A percentile compares a stretch with the other conserved stretches of the same genome.
Evolutionary conservation across 495 filamentous ascomycete genomes (phyloP).

Genomic region (Penicillium alfredii): DNA sequence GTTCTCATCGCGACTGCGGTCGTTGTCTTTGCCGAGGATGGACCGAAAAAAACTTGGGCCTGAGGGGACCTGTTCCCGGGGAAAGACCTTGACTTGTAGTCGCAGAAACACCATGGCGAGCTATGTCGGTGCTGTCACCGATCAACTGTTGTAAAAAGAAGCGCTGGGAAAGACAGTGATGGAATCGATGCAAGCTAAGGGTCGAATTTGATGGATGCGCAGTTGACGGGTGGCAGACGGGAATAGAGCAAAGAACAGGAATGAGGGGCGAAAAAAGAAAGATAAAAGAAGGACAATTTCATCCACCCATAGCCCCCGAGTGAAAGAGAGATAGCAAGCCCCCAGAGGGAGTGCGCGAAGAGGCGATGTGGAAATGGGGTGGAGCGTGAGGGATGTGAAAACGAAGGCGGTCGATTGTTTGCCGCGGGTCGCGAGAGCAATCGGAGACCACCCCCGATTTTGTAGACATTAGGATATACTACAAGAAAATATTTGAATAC

Average conservation of each 20-base stretch:
- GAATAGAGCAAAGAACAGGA: not conserved
- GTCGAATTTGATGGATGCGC: not conserved
- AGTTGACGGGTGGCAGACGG: too few species aligned
- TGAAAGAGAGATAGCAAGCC: not conserved
- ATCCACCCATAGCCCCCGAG: too few species aligned
- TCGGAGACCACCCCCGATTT: too few species aligned
- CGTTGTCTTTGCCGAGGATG: constrained; percentile 1
- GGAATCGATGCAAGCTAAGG: not conserved
- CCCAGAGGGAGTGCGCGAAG: not conserved
- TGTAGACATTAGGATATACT: too few species aligned
- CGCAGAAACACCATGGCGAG: constrained; percentile 32
- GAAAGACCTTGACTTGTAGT: constrained; percentile 31
- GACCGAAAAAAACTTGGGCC: constrained; percentile 8
- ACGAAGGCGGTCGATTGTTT: too few species aligned
- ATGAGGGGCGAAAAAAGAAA: not conserved
- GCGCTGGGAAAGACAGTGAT: not conserved
- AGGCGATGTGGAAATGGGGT: too few species aligned
- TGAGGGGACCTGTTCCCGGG: constrained; percentile 21
- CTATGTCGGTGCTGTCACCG: too few species aligned
- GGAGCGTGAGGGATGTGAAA: too few species aligned
- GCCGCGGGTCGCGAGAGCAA: too few species aligned
- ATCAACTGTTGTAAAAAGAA: too few species aligned
- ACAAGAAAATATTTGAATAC: too few species aligned
- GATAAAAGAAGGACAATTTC: constrained; percentile 2
- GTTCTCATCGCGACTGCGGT: constrained; percentile 11